phyloP scores from a whole-genome alignment of 2,329 filamentous ascomycete species.

The Cladophialophora immunda region DNA sequence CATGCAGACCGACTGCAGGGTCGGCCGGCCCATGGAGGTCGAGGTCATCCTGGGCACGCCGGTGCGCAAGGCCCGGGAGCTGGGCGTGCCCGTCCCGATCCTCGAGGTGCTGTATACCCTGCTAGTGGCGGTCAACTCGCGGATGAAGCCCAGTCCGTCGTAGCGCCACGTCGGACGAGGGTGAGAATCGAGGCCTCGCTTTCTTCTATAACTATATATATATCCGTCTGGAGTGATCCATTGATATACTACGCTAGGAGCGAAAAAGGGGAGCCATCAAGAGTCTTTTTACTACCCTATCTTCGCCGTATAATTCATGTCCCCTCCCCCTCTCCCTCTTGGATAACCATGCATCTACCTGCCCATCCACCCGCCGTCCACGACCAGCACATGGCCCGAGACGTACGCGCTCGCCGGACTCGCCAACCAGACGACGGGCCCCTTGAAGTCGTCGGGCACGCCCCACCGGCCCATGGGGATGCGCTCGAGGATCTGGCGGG shows the following conservation, averaged over 20 bases:
- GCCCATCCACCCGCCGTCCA: conserved; percentile 75
- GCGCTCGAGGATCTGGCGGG: conserved; percentile 76
- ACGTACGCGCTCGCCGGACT: conserved; percentile 57
- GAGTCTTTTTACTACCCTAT: too few species aligned
- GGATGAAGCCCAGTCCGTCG: conserved; percentile 26
- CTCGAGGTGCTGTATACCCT: conserved; percentile 50
- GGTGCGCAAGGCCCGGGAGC: conserved; percentile 50
- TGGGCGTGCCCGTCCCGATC: conserved; percentile 51
- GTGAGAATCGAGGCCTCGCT: too few species aligned
- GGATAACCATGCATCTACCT: conserved; percentile 56
- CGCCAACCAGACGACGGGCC: conserved; percentile 60
- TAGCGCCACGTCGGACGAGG: not conserved
- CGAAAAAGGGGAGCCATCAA: too few species aligned
- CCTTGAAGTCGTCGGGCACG: conserved; percentile 61
- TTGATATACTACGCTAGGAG: too few species aligned
- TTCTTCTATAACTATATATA: not conserved
- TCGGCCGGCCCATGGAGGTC: conserved; percentile 55
- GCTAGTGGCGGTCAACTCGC: conserved; percentile 35
- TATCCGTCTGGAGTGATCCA: too few species aligned
- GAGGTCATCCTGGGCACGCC: conserved; percentile 58
- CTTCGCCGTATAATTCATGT: not conserved
- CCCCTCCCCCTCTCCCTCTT: not conserved
- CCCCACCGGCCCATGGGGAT: conserved; percentile 90
- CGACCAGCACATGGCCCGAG: conserved; percentile 57
- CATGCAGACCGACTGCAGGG: conserved; percentile 56